These are phyloP conservation scores for Mycena sp. DNA, from an alignment of 1,284 basidiomycete species.

Conservation along the genomic window DNA sequence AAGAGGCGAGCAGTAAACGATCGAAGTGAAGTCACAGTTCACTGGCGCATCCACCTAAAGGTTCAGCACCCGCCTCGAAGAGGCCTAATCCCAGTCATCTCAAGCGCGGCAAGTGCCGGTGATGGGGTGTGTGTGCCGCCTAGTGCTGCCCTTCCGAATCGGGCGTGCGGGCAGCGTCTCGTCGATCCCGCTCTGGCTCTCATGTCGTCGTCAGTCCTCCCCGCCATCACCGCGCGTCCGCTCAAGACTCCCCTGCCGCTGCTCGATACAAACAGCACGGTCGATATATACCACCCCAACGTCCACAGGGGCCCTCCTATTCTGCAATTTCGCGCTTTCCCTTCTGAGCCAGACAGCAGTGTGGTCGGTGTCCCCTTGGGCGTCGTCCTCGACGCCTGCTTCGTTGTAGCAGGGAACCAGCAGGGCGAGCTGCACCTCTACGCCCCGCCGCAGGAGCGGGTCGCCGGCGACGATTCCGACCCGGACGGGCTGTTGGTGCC, in stretches of 20 bases:
- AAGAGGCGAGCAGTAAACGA: no score
- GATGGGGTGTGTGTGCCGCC: no score
- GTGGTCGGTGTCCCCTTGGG: constrained; percentile 5
- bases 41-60: no score
- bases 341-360: background rate
- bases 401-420: background rate
- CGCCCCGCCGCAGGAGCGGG: background rate
- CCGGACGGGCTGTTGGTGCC: background rate
- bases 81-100: no score
- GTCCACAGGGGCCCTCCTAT: background rate
- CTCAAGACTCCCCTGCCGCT: background rate
- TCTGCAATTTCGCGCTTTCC: constrained; percentile 2
- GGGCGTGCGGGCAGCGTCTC: no score
- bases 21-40: no score
- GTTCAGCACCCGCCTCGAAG: no score
- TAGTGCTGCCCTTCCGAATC: no score
- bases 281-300: background rate
- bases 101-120: no score
- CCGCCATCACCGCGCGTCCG: background rate
- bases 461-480: background rate
- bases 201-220: no score
- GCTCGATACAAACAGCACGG: background rate
- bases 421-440: background rate
- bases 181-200: no score
- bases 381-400: constrained; percentile 12